Conservation (phyloP, 2,329 filamentous ascomycete species). For the Dactylellina leptospora region DNA sequence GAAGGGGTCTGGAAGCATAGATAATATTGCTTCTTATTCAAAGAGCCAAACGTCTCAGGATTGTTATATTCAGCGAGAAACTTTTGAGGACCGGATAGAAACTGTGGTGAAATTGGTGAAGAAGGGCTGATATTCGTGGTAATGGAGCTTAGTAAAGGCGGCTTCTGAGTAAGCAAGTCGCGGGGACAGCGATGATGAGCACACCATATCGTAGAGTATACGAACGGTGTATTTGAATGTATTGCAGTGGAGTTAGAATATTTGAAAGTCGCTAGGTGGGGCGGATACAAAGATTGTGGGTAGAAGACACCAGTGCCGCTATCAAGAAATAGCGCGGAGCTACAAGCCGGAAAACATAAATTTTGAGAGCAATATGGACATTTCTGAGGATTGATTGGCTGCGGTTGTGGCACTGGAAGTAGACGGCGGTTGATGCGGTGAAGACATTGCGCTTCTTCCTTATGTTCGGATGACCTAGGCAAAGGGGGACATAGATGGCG, state of each 20-base stretch:
- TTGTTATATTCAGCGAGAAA: slow-evolving; percentile 26
- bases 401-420: background rate
- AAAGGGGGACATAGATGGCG: slow-evolving; percentile 32
- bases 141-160: background rate
- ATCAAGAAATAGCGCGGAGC: slow-evolving; percentile 34
- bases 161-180: slow-evolving; percentile 25
- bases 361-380: slow-evolving; percentile 37
- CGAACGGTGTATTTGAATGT: background rate
- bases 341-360: slow-evolving; percentile 27
- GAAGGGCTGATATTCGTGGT: background rate
- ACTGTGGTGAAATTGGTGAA: background rate
- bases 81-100: background rate
- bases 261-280: slow-evolving; percentile 23
- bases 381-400: slow-evolving; percentile 2
- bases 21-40: slow-evolving; percentile 35
- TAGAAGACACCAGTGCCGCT: slow-evolving; percentile 32
- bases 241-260: slow-evolving; percentile 7
- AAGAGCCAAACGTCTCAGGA: background rate
- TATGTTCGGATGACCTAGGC: background rate
- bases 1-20: slow-evolving; percentile 21
- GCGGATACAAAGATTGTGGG: slow-evolving; percentile 21
- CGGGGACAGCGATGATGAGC: slow-evolving; percentile 39
- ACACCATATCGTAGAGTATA: slow-evolving; percentile 46
- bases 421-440: slow-evolving; percentile 16
- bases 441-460: slow-evolving; percentile 8